Evolutionary conservation across 176 grass and related monocot genomes (phyloP).

Genomic region (Raddia guianensis): DNA sequence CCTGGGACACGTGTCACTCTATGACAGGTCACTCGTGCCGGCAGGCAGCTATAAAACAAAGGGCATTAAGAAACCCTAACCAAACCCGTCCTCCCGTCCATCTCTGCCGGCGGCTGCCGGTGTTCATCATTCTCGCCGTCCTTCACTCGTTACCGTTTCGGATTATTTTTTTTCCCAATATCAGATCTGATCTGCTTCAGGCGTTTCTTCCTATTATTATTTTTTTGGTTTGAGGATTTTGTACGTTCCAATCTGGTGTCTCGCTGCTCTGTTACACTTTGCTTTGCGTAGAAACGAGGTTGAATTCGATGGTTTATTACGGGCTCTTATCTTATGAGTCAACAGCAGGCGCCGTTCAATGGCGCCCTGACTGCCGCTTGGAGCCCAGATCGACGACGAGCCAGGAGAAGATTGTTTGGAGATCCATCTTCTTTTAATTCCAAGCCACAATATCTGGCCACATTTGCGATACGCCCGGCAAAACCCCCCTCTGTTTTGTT

Average conservation of each 20-base stretch:
- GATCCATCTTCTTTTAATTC: conserved; percentile 60
- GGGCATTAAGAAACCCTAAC: conserved; percentile 15
- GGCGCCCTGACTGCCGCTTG: conserved; percentile 58
- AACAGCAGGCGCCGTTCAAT: conserved; percentile 54
- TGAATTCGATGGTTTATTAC: neutral
- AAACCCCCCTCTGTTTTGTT: neutral
- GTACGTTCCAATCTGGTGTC: no score
- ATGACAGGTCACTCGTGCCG: neutral
- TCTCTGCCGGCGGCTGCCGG: neutral
- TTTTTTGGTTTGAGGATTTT: neutral
- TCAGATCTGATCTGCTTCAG: no score
- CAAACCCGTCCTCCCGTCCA: neutral
- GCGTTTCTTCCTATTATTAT: no score
- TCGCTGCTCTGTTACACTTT: no score
- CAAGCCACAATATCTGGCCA: conserved; percentile 69
- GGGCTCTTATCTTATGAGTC: conserved; percentile 62
- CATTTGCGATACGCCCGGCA: neutral
- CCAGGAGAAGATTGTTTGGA: conserved; percentile 80
- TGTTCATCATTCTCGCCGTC: no score
- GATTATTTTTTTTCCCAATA: no score
- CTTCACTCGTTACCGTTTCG: no score
- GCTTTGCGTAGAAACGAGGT: neutral
- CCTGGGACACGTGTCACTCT: neutral
- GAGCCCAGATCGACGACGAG: conserved; percentile 48
- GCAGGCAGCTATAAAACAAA: neutral